Conservation (phyloP, 208 protist species). For the Leishmania aethiopica region DNA sequence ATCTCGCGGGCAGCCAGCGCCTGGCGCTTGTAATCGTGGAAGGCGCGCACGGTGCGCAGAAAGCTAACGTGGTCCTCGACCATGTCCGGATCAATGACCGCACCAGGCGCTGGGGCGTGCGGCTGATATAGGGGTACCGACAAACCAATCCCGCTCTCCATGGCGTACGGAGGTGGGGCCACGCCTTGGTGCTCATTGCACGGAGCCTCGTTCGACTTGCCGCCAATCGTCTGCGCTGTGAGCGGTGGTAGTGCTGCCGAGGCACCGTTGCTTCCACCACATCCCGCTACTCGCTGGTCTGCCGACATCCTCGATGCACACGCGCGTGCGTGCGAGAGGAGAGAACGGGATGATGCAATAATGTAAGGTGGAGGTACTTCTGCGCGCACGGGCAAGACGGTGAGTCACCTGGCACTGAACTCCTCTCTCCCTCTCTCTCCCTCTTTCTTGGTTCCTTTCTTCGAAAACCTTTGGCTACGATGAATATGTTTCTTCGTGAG, state of each 20-base stretch:
- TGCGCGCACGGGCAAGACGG: not conserved
- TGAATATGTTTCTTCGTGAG: not conserved
- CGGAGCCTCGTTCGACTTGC: constrained; percentile 23
- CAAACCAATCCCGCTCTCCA: constrained; percentile 14
- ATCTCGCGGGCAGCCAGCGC: constrained; percentile 72
- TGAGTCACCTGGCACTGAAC: not conserved
- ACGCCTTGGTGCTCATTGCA: constrained; percentile 43
- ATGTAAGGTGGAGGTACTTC: not conserved
- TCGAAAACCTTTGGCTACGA: too few relatives aligned
- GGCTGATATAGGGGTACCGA: constrained; percentile 35
- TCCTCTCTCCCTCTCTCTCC: not conserved
- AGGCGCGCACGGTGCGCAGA: constrained; percentile 81
- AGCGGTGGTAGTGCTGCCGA: not conserved
- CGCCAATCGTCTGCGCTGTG: not conserved
- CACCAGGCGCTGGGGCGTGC: constrained; percentile 26
- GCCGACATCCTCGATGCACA: constrained; percentile 7
- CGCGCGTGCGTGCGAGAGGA: not conserved
- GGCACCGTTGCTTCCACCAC: constrained; percentile 4
- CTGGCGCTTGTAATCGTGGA: constrained; percentile 78
- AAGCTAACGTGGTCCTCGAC: constrained; percentile 88
- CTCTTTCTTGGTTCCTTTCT: not conserved
- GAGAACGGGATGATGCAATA: not conserved
- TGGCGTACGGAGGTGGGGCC: constrained; percentile 40
- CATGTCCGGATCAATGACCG: constrained; percentile 65
- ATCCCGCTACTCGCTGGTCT: not conserved